Evolutionary conservation across 495 filamentous ascomycete species (phyloP).

Genomic region (Penicillium roqueforti): DNA sequence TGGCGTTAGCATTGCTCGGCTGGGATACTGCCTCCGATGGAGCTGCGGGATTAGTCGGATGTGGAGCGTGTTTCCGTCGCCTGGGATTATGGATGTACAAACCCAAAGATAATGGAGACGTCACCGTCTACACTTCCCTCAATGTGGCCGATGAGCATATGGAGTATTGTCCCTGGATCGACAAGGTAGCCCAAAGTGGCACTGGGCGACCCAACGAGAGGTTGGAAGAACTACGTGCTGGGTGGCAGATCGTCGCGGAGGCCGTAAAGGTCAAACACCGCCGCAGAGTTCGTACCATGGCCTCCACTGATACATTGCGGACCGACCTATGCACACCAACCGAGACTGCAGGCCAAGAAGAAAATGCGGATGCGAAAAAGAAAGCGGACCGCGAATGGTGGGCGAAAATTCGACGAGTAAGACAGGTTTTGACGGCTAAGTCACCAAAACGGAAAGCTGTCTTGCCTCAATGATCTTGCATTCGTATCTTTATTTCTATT

Average conservation of each 20-base stretch:
- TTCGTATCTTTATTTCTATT: conserved; percentile 4
- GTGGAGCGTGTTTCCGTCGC: conserved; percentile 79
- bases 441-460: conserved; percentile 29
- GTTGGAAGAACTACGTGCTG: conserved; percentile 32
- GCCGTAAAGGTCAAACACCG: conserved; percentile 41
- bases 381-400: conserved; percentile 49
- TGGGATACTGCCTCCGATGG: conserved; percentile 72
- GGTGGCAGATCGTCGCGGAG: conserved; percentile 45
- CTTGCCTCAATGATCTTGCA: background rate
- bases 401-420: conserved; percentile 48
- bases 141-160: conserved; percentile 66
- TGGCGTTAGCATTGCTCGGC: conserved; percentile 76
- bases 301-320: conserved; percentile 19
- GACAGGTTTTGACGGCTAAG: conserved; percentile 44
- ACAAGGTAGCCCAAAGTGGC: conserved; percentile 53
- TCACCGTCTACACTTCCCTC: conserved; percentile 57
- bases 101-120: conserved; percentile 49
- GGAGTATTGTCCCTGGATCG: conserved; percentile 80
- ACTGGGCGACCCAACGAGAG: conserved; percentile 33
- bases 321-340: conserved; percentile 23
- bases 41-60: conserved; percentile 66
- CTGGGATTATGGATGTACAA: conserved; percentile 95
- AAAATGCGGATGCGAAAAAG: conserved; percentile 34
- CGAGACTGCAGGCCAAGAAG: conserved; percentile 23
- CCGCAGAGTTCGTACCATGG: conserved; percentile 30